These are phyloP conservation scores for Aquilaria sinensis DNA, from an alignment of 345 rosid genomes.

Conservation along the genomic window DNA sequence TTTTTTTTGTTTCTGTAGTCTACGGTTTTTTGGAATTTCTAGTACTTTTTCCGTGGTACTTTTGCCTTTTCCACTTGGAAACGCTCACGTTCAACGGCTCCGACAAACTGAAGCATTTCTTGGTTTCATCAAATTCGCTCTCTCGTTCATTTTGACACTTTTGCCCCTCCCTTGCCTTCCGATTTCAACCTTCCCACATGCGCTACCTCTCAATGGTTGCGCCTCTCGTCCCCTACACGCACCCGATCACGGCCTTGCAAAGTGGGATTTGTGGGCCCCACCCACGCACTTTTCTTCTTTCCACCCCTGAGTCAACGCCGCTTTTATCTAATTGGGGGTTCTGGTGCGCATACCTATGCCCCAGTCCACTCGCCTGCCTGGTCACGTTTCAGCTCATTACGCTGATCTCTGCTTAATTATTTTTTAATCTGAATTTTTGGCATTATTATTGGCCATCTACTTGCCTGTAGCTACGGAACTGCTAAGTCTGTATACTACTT, in stretches of 20 bases:
- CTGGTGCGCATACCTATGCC: background rate
- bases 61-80: background rate
- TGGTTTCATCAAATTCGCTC: background rate
- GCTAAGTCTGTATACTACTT: no score
- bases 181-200: no score
- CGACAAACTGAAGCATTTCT: background rate
- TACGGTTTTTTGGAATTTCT: background rate
- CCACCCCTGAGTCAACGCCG: conserved; percentile 16
- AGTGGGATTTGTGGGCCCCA: background rate
- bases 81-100: background rate
- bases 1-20: background rate
- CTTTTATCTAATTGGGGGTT: no score
- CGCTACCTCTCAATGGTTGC: no score
- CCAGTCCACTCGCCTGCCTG: conserved; percentile 3
- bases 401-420: no score
- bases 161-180: no score
- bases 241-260: conserved; percentile 6
- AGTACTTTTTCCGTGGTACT: conserved; percentile 1
- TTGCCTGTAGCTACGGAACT: no score
- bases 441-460: no score
- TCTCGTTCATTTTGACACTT: background rate
- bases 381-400: no score
- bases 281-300: background rate
- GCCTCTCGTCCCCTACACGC: background rate
- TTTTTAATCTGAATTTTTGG: no score